A percentile compares a stretch with the other conserved stretches of the same genome.
These are phyloP conservation scores for Didymellaceae sp. DNA, from an alignment of 2,329 filamentous ascomycete species.

Conservation along the genomic window DNA sequence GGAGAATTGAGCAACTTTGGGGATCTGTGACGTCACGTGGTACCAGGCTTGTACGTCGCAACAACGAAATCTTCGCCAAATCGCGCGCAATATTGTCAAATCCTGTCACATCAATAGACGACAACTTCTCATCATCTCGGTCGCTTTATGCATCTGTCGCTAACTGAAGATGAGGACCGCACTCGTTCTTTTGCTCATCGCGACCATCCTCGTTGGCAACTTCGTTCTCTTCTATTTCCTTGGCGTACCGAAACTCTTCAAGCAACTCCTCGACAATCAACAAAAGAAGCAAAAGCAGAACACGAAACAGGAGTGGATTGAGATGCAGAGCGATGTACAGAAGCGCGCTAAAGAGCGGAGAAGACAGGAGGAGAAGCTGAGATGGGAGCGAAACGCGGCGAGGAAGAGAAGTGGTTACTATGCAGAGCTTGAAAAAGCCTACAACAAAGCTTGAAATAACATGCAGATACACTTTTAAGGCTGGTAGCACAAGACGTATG, in stretches of 20 bases:
- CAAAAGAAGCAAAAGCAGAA: slow-evolving; percentile 4
- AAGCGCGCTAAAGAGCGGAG: slow-evolving; percentile 14
- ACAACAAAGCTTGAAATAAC: slow-evolving; percentile 14
- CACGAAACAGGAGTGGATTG: slow-evolving; percentile 14
- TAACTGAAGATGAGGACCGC: slow-evolving; percentile 5
- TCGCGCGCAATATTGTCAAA: too few relatives aligned
- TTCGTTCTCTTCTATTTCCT: slow-evolving; percentile 18
- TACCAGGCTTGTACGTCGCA: too few relatives aligned
- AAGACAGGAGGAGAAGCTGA: slow-evolving; percentile 12
- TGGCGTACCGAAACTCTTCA: slow-evolving; percentile 12
- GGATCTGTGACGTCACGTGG: too few relatives aligned
- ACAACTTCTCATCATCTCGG: too few relatives aligned
- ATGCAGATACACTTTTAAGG: too few relatives aligned
- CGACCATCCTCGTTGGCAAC: slow-evolving; percentile 10
- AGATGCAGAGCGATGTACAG: slow-evolving; percentile 16
- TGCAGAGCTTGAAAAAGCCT: slow-evolving; percentile 13
- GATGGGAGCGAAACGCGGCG: slow-evolving; percentile 15
- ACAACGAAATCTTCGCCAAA: too few relatives aligned
- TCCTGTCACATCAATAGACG: too few relatives aligned
- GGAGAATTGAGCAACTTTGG: too few relatives aligned
- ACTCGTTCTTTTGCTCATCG: slow-evolving; percentile 12
- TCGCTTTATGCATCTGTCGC: too few relatives aligned
- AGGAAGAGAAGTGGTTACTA: slow-evolving; percentile 17
- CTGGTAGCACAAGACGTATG: too few relatives aligned
- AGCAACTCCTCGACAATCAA: slow-evolving; percentile 8